Evolutionary conservation across 2,329 filamentous ascomycete genomes (phyloP), one percentile per base, ranked within the genome.

Genomic region (Ophiocordyceps sinensis): DNA sequence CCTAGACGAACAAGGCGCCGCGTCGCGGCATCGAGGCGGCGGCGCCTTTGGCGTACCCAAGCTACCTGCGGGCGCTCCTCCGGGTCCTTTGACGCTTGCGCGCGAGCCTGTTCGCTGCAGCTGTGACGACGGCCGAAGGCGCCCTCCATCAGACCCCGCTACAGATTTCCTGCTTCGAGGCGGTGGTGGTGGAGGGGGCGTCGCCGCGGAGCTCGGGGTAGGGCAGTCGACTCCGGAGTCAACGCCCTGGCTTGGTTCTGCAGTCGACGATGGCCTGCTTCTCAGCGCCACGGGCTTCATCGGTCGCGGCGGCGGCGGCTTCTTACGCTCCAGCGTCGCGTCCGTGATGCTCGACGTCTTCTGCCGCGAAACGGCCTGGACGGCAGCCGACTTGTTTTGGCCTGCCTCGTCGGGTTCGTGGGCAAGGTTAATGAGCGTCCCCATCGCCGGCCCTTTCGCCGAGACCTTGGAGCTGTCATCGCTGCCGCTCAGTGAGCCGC

Each of bases 371-470:
- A 43, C 50, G 11, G 46, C 46, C 15, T 53, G 45, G 3, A 61
- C 48, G 28, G 54, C 53, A 10, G 49, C 55, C 5, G 62, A 53
- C 19, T 62, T 52, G 37, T 64, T 58, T 1, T 61, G 42, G 4
- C 49, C 58, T 2, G 52, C 51, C 30, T 63, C 56, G 37, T 63
- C 58, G 1, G 70, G 65, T 40, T 75, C 70, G 13, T 74, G 71
- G 1, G 70, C 70, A 29, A 81, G 62, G 52, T 82, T 75, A 28
- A 82, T 79, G 32, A 81, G 53, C 5, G 68, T 72, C 2, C 73
- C 76, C 63, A 73, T 74, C n/a, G 55, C 52, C 10, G 61, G 66
- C 11, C 60, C 62, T 5, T 35, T 35, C 6, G 30, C 19, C 30
- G 14, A 14, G 38, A 21, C 38, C 21, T 34, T 28, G 37, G 12